These are phyloP conservation scores for Lactifluus subvellereus DNA, from an alignment of 768 basidiomycete species.

Conservation along the genomic window DNA sequence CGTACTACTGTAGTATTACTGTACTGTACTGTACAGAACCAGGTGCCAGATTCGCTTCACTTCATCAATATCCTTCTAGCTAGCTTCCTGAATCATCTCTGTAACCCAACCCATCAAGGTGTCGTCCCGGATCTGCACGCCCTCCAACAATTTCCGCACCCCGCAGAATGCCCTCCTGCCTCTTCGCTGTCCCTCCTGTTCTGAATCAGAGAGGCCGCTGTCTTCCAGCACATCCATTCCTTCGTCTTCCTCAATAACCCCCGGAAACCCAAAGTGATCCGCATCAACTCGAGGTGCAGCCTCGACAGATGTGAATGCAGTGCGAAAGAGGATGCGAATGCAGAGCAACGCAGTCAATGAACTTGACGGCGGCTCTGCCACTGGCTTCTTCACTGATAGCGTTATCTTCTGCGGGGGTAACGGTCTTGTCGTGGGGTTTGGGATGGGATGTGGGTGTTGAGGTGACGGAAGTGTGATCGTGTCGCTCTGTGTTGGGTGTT, in stretches of 20 bases:
- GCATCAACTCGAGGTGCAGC: constrained; percentile 63
- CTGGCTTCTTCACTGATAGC: constrained; percentile 54
- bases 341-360: constrained; percentile 78
- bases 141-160: constrained; percentile 54
- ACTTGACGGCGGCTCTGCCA: constrained; percentile 59
- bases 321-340: constrained; percentile 77
- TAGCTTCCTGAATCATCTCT: constrained; percentile 49
- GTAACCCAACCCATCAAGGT: constrained; percentile 50
- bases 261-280: constrained; percentile 90
- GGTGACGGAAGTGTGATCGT: constrained; percentile 61
- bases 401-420: constrained; percentile 63
- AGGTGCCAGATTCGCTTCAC: too few relatives aligned
- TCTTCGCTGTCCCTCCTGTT: constrained; percentile 61
- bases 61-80: background rate
- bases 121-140: constrained; percentile 61
- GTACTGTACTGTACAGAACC: too few relatives aligned
- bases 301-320: constrained; percentile 68
- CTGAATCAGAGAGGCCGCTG: constrained; percentile 32
- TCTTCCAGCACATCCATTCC: constrained; percentile 44
- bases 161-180: constrained; percentile 69
- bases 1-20: too few relatives aligned
- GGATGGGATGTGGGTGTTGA: constrained; percentile 49
- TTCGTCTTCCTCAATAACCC: constrained; percentile 70
- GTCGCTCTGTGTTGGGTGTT: constrained; percentile 67
- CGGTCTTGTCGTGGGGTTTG: constrained; percentile 59